Conservation (phyloP, 2,329 filamentous ascomycete genomes). For the Hymenotorrendiella dingleyae region DNA sequence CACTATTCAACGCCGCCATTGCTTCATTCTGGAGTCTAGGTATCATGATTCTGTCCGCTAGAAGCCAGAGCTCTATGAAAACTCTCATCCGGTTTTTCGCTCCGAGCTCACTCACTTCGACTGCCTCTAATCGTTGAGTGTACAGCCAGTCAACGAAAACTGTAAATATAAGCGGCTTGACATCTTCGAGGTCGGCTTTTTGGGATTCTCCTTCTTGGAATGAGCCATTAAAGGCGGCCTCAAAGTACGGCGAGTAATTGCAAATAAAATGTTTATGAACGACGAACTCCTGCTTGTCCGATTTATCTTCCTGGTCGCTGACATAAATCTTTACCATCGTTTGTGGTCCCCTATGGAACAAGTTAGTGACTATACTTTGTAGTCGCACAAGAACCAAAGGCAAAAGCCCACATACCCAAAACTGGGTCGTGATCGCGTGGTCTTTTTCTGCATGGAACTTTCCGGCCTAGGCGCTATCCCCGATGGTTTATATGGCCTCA, state of each 20-base stretch:
- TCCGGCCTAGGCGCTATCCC: too few relatives aligned
- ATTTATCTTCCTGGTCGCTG: background rate
- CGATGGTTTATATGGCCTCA: too few relatives aligned
- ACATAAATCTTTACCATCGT: background rate
- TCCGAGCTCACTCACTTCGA: too few relatives aligned
- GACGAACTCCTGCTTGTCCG: background rate
- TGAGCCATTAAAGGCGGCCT: background rate
- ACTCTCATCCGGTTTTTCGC: background rate
- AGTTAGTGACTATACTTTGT: too few relatives aligned
- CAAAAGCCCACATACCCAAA: background rate
- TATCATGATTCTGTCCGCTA: background rate
- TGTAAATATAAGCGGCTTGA: background rate
- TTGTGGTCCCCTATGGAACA: background rate
- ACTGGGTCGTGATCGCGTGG: background rate
- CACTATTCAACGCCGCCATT: background rate
- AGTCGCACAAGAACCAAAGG: background rate
- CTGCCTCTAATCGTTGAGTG: background rate
- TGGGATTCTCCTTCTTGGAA: background rate
- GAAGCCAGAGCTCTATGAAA: constrained; percentile 1
- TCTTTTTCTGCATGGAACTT: too few relatives aligned
- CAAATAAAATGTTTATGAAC: constrained; percentile 1
- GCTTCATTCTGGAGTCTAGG: background rate
- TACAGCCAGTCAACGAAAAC: constrained; percentile 1
- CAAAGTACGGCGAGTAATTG: background rate
- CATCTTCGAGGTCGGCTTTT: background rate